Conservation (phyloP, 345 rosid genomes). For the Arabidopsis arenosa region DNA sequence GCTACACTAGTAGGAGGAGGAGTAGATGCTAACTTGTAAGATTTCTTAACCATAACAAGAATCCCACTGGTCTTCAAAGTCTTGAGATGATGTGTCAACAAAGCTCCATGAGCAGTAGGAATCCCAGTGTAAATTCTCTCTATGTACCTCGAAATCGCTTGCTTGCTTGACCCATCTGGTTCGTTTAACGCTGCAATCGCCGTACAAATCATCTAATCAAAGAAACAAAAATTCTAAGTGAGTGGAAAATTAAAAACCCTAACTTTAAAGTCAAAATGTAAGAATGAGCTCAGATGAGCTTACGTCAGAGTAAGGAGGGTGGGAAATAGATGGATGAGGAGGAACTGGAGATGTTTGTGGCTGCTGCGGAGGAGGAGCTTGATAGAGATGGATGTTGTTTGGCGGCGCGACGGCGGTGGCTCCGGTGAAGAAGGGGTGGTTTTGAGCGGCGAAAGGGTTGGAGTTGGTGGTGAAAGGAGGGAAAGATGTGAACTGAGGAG, state of each 20-base stretch:
- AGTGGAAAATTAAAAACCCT: slow-evolving; percentile 20
- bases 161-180: slow-evolving; percentile 80
- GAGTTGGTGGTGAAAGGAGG: slow-evolving; percentile 39
- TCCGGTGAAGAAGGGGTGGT: slow-evolving; percentile 26
- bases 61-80: slow-evolving; percentile 67
- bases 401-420: slow-evolving; percentile 23
- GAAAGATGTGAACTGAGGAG: slow-evolving; percentile 27
- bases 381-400: slow-evolving; percentile 39
- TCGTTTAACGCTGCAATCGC: slow-evolving; percentile 81
- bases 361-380: slow-evolving; percentile 23
- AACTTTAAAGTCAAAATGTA: slow-evolving; percentile 19
- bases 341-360: neutral
- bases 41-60: slow-evolving; percentile 74
- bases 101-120: slow-evolving; percentile 62
- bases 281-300: slow-evolving; percentile 28
- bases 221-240: neutral
- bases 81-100: slow-evolving; percentile 72
- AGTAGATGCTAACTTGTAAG: slow-evolving; percentile 60
- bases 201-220: slow-evolving; percentile 66
- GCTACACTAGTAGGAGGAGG: slow-evolving; percentile 33
- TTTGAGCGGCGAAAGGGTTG: slow-evolving; percentile 4
- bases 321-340: slow-evolving; percentile 9
- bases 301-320: slow-evolving; percentile 52
- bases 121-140: slow-evolving; percentile 62
- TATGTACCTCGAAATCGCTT: slow-evolving; percentile 78